Conservation (phyloP, 306 rosid species). For the Castanea mollissima region DNA sequence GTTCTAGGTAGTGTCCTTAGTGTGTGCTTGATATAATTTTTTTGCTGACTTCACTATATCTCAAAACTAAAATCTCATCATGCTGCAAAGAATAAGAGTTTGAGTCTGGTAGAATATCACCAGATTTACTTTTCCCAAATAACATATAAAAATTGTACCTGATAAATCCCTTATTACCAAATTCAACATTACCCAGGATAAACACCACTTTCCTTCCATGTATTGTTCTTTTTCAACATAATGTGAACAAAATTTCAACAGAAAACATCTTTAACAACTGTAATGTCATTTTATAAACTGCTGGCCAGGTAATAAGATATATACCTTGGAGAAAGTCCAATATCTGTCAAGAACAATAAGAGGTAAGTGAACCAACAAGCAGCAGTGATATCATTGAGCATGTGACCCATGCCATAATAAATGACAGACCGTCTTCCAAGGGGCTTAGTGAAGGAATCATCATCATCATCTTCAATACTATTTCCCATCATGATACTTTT, state of each 20-base stretch:
- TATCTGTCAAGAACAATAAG: constrained; percentile 78
- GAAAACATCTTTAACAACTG: not conserved
- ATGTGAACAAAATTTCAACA: not conserved
- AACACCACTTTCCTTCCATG: too few species aligned
- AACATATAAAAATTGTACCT: not conserved
- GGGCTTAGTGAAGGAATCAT: constrained; percentile 44
- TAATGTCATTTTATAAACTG: not conserved
- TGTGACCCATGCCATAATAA: constrained; percentile 89
- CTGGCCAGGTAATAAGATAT: not conserved
- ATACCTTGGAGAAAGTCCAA: constrained; percentile 86
- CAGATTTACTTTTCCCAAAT: not conserved
- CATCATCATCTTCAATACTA: constrained; percentile 52
- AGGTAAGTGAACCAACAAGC: constrained; percentile 97
- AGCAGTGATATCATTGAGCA: constrained; percentile 97
- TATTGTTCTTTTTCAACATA: not conserved
- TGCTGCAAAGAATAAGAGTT: not conserved
- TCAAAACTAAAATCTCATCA: not conserved
- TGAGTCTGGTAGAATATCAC: not conserved
- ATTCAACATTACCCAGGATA: too few species aligned
- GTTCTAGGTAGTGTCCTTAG: not conserved
- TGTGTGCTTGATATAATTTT: not conserved
- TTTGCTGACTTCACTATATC: not conserved
- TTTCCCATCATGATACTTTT: constrained; percentile 39
- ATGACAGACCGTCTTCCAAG: constrained; percentile 68
- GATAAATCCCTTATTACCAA: not conserved